Evolutionary conservation across 345 rosid species (phyloP).

Genomic region (Boechera divaricarpa): DNA sequence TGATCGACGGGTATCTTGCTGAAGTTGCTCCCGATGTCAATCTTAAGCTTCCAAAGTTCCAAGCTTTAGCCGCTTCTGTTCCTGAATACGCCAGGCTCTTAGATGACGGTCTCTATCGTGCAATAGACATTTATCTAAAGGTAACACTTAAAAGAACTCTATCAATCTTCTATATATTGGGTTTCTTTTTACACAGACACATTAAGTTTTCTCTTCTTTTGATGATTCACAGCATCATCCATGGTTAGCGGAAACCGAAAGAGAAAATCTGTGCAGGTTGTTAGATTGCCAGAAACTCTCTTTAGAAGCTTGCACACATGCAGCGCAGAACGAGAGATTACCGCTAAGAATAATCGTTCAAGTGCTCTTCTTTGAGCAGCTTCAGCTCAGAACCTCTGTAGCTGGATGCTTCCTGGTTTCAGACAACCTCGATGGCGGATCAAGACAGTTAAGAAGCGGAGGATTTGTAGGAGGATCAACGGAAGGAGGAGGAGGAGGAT

Average conservation of each 20-base stretch:
- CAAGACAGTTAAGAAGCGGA: conserved; percentile 87
- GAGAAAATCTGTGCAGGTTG: conserved; percentile 90
- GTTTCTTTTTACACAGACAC: neutral
- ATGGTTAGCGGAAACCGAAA: conserved; percentile 87
- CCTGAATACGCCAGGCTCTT: conserved; percentile 90
- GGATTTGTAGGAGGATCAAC: conserved; percentile 66
- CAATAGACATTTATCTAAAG: conserved; percentile 94
- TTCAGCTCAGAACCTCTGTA: conserved; percentile 94
- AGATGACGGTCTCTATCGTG: conserved; percentile 96
- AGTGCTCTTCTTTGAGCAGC: conserved; percentile 99
- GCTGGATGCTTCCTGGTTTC: conserved; percentile 96
- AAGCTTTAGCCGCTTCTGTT: conserved; percentile 86
- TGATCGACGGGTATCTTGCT: conserved; percentile 96
- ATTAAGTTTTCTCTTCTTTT: conserved; percentile 17
- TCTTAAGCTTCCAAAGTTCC: conserved; percentile 93
- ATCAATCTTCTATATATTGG: neutral
- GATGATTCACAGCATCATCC: conserved; percentile 80
- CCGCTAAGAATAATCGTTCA: conserved; percentile 89
- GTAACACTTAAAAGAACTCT: conserved; percentile 40
- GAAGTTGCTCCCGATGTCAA: conserved; percentile 98
- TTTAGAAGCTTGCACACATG: conserved; percentile 96
- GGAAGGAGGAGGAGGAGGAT: conserved; percentile 66
- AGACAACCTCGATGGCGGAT: conserved; percentile 82
- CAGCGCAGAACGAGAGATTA: conserved; percentile 94
- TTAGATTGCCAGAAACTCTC: conserved; percentile 99